Base-by-base conservation (phyloP, 192 early-diverging fungal genomes). In the Coemansia javaensis region DNA sequence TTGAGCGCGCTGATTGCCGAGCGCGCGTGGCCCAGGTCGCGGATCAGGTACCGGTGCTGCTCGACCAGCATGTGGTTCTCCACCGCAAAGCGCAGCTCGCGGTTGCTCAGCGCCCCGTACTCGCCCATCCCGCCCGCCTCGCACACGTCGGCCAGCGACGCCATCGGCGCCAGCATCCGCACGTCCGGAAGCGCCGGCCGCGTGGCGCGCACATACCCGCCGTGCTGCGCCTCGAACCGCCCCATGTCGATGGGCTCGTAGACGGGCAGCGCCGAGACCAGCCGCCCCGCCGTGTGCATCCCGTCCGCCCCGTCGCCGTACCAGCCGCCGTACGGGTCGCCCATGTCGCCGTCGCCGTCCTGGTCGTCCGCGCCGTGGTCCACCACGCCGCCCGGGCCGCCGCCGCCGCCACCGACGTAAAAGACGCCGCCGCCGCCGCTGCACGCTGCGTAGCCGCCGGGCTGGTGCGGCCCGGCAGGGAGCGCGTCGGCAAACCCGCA, bases 41-140 rank as follows among this genome's bases (percentile, higher is more conserved):
- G 61, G 17, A 72, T 72, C 51, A 72, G 15, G 35, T 60, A 72
- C 13, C 61, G 40, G 40, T 72, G 68, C 44, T 72, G 68, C 16
- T 72, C 68, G n/a, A 72, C 62, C 3, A 72, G 52, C 62, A 72
- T 64, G 11, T 64, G 62, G 49, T 72, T 72, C 22, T 72, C 68
- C 8, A 72, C 57, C 0, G 68, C 62, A 32, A 72, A 64, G 1
- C 68, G 47, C 15, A 72, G 53, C 40, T 72, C 68, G 8, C 68
- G 61, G 51, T 50, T 72, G 32, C 68, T 72, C 42, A 72, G 40
- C 17, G 48, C 28, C 11, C 17, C 31, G 44, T 32, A 22, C 11
- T 38, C 56, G 44, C 42, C 39, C 6, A 30, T 30, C 28, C 28
- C 24, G 4, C 43, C 62, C 1, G 51, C 17, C 6, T 43, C 32